phyloP scores from a whole-genome alignment of 164 flowering plant species.

The Aristolochia fimbriata region DNA sequence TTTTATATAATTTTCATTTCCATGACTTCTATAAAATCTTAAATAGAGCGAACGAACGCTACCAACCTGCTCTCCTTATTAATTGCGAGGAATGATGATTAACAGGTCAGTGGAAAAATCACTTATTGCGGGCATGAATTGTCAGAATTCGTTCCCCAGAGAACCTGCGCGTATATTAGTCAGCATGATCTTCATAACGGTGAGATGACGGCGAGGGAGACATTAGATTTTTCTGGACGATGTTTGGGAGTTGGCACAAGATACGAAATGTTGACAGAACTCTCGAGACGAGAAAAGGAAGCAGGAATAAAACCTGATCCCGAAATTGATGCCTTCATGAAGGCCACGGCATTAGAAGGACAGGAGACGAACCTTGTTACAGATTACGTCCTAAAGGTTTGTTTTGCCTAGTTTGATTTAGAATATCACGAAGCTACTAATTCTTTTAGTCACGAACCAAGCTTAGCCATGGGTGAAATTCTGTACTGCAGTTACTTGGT shows the following conservation, averaged over 20 bases:
- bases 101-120: slow-evolving; percentile 38
- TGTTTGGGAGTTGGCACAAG: slow-evolving; percentile 61
- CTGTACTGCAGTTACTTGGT: slow-evolving; percentile 37
- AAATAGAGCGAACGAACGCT: no score
- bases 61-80: no score
- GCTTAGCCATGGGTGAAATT: neutral
- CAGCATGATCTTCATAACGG: slow-evolving; percentile 65
- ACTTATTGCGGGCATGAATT: slow-evolving; percentile 55
- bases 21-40: no score
- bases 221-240: slow-evolving; percentile 54
- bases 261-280: slow-evolving; percentile 40
- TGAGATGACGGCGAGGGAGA: slow-evolving; percentile 58
- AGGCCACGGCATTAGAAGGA: slow-evolving; percentile 49
- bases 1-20: no score
- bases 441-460: neutral
- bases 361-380: slow-evolving; percentile 46
- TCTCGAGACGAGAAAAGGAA: slow-evolving; percentile 43
- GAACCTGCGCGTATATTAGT: slow-evolving; percentile 59
- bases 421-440: neutral
- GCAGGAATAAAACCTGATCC: slow-evolving; percentile 56
- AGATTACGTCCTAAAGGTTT: slow-evolving; percentile 52
- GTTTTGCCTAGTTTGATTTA: slow-evolving; percentile 1
- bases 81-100: neutral
- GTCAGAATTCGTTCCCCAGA: slow-evolving; percentile 47
- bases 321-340: slow-evolving; percentile 58